These are phyloP conservation scores for Phytophthora fragariaefolia DNA, from an alignment of 352 stramenopile species.

Conservation along the genomic window DNA sequence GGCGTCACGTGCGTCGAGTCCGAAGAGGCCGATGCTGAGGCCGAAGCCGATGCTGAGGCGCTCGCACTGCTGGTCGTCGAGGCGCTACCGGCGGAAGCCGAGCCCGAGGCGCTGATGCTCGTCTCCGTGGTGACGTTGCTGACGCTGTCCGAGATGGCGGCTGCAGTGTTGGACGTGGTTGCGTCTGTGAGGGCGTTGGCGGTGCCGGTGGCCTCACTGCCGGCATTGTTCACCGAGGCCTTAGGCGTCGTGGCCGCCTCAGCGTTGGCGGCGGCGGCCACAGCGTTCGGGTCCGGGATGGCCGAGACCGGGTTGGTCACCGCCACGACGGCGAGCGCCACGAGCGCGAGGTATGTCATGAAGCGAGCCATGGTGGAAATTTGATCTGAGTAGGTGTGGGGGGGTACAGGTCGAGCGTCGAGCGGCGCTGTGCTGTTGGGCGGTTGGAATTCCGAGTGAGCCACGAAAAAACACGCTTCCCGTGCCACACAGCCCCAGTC, in stretches of 20 bases:
- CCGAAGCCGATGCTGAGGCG: slow-evolving; percentile 13
- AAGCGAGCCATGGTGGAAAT: slow-evolving; percentile 30
- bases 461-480: slow-evolving; percentile 14
- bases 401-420: slow-evolving; percentile 29
- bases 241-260: slow-evolving; percentile 18
- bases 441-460: slow-evolving; percentile 35
- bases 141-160: slow-evolving; percentile 38
- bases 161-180: slow-evolving; percentile 21
- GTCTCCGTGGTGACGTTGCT: slow-evolving; percentile 35
- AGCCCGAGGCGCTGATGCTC: slow-evolving; percentile 21
- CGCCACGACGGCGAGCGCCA: slow-evolving; percentile 34
- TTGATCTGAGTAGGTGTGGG: slow-evolving; percentile 14
- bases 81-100: neutral
- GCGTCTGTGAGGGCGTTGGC: slow-evolving; percentile 24
- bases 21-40: slow-evolving; percentile 30
- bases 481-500: slow-evolving; percentile 1
- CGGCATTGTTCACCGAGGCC: slow-evolving; percentile 20
- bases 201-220: slow-evolving; percentile 3
- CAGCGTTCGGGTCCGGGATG: slow-evolving; percentile 30
- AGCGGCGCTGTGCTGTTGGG: slow-evolving; percentile 28
- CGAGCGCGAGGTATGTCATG: slow-evolving; percentile 30
- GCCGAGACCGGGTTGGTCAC: slow-evolving; percentile 25
- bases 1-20: slow-evolving; percentile 22
- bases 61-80: slow-evolving; percentile 3
- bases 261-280: slow-evolving; percentile 30